Percentiles rank a stretch among this genome's conserved stretches.
phyloP scores from a whole-genome alignment of 1,139 yeast species.

The Hyphopichia buzzinii region DNA sequence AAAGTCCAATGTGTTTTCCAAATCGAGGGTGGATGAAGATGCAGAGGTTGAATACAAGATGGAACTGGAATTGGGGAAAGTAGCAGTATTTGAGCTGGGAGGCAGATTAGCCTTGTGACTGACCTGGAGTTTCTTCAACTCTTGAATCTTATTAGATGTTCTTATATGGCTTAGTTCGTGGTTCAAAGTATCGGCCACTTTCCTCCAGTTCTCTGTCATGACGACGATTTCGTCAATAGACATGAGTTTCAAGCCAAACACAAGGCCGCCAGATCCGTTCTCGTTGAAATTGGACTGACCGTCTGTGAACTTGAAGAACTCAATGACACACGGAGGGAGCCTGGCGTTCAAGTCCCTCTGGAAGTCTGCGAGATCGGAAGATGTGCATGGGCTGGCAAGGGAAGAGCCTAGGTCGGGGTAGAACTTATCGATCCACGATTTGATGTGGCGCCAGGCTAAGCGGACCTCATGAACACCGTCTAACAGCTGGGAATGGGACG shows the following conservation, averaged over 20 bases:
- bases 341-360: slow-evolving; percentile 59
- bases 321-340: slow-evolving; percentile 60
- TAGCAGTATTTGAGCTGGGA: not conserved
- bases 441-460: slow-evolving; percentile 70
- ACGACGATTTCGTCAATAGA: slow-evolving; percentile 62
- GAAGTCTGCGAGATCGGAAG: slow-evolving; percentile 58
- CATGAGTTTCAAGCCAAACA: slow-evolving; percentile 65
- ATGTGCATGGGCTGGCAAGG: slow-evolving; percentile 62
- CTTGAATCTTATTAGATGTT: slow-evolving; percentile 17
- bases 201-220: slow-evolving; percentile 67
- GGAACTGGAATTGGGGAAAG: not conserved
- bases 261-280: slow-evolving; percentile 57
- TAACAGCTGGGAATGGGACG: not conserved
- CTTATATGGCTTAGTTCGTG: slow-evolving; percentile 23
- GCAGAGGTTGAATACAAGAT: slow-evolving; percentile 1
- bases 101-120: slow-evolving; percentile 18
- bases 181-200: slow-evolving; percentile 51
- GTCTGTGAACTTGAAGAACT: slow-evolving; percentile 62
- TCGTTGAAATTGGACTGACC: slow-evolving; percentile 56
- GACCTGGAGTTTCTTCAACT: slow-evolving; percentile 25
- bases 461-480: slow-evolving; percentile 64
- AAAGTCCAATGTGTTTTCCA: not conserved
- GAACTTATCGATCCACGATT: slow-evolving; percentile 55
- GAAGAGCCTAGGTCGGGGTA: slow-evolving; percentile 57
- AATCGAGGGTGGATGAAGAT: slow-evolving; percentile 4